Base-by-base conservation (phyloP, 306 rosid species). In the Malus asiatica region DNA sequence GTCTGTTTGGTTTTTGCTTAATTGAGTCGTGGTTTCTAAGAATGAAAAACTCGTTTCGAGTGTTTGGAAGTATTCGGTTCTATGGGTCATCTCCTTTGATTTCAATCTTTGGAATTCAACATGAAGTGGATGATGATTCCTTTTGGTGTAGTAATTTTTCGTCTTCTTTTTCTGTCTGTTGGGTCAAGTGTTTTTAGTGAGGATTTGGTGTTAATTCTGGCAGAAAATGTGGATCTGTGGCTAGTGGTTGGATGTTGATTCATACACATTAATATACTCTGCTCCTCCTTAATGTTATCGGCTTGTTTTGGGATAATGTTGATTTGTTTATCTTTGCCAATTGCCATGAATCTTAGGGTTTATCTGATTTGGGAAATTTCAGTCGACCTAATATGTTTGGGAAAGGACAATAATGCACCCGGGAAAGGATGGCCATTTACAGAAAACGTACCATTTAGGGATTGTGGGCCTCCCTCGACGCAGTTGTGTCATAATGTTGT, bases 241-340 rank as follows among this genome's bases (percentile, higher is more conserved):
- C 45, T 45, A 27, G 46, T 45, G 70, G 77, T 74, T 72, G 42
- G 66, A 73, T 44, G 51, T n/a, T 42, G 68, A 74, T 74, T 62
- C 70, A 29, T 74, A 74, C 70, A 62, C 77, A 74, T 35, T 45
- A 62, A 62, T 61, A 74, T 74, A 74, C 77, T 62, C 77, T 74
- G 77, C 77, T 45, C 77, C 35, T 74, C 35, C 11, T 27, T 27
- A 3, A 6, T 61, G 4, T 4, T 14, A 12, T 61, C n/a, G 1
- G 8, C 20, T 9, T 27, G 3, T 1, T 19, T 35, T 19, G 4
- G 27, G 60, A 55, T 20, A 3, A 1, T 20, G 7, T 20, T 20
- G 12, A 2, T 55, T 55, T 57, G 27, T 8, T 20, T 20, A 20
- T n/a, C 12, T 22, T 35, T 7, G 42, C 40, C 8, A 35, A 35